Base-by-base conservation (phyloP, 2,329 filamentous ascomycete species). In the Cladosporium sp. region DNA sequence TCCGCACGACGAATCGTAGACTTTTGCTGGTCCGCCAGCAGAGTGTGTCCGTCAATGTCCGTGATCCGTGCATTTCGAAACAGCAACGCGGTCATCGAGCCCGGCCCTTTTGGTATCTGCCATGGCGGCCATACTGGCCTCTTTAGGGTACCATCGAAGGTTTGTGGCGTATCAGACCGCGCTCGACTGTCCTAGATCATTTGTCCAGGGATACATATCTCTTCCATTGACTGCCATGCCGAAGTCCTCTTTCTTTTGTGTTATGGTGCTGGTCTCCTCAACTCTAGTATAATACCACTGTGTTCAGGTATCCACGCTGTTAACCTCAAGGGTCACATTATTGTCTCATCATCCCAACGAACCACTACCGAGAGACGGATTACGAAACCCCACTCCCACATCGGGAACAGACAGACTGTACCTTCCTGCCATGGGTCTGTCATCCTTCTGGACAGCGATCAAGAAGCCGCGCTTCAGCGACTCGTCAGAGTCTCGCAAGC, bases 391-490 rank as follows among this genome's bases (percentile, higher is more conserved):
- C 13, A 39, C 28, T 32, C 28, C 28, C 28, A 4, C 28, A 39
- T 13, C 13, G 17, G 36, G 36, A n/a, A 2, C 4, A n/a, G 12
- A 35, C 20, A 17, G 7, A 22, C 20, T 39, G 6, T 15, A 32
- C 32, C 19, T 22, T 47, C 34, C 3, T 28, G 36, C 4, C 5
- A 55, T 55, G 52, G 52, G 52, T 47, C 52, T 55, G 12, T 55
- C 52, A 37, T 24, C 52, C 35, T 55, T 55, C 40, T 55, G 52
- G 52, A 55, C 40, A 19, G 40, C 52, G 15, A 55, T 55, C 40
- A 55, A 55, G 22, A 12, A 32, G 28, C 52, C 52, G 15, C 52
- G 52, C 22, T 20, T 55, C 4, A 55, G 52, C 40, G 39, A 55
- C 10, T n/a, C 47, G n/a, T n/a, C 52, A 20, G 39, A 35, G 17